A percentile compares a stretch with the other conserved stretches of the same genome.
These are phyloP conservation scores for Bruguiera gymnorhiza DNA, from an alignment of 345 rosid genomes.

Conservation along the genomic window DNA sequence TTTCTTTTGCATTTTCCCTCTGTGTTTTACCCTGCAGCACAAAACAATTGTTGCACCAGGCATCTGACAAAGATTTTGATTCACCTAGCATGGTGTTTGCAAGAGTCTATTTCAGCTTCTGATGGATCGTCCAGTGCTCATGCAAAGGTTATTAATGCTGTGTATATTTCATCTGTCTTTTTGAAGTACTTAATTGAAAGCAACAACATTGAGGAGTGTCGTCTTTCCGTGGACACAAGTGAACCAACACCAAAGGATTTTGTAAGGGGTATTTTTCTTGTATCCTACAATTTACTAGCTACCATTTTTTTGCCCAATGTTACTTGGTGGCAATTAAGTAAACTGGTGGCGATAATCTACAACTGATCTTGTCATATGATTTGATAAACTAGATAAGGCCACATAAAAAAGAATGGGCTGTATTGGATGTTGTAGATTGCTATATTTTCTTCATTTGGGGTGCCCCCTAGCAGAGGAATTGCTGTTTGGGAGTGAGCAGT, in stretches of 20 bases:
- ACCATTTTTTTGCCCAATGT: background rate
- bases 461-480: too few species aligned
- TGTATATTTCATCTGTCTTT: slow-evolving; percentile 75
- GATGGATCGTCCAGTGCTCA: slow-evolving; percentile 39
- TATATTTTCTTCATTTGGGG: too few species aligned
- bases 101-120: slow-evolving; percentile 54
- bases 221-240: slow-evolving; percentile 58
- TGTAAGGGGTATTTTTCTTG: slow-evolving; percentile 44
- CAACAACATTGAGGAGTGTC: slow-evolving; percentile 47
- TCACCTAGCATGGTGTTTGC: slow-evolving; percentile 77
- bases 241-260: slow-evolving; percentile 58
- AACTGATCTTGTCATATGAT: too few species aligned
- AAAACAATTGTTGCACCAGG: slow-evolving; percentile 69
- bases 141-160: slow-evolving; percentile 69
- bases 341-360: background rate
- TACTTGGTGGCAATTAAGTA: background rate
- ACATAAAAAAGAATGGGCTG: too few species aligned
- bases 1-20: background rate
- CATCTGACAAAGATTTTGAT: slow-evolving; percentile 86
- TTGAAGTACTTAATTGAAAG: slow-evolving; percentile 69
- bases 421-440: too few species aligned
- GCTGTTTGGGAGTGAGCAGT: too few species aligned
- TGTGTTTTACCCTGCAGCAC: slow-evolving; percentile 42
- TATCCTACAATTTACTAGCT: background rate
- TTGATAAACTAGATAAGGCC: too few species aligned